These are phyloP conservation scores for Kuraishia piskuri DNA, from an alignment of 805 yeast species.

Conservation along the genomic window DNA sequence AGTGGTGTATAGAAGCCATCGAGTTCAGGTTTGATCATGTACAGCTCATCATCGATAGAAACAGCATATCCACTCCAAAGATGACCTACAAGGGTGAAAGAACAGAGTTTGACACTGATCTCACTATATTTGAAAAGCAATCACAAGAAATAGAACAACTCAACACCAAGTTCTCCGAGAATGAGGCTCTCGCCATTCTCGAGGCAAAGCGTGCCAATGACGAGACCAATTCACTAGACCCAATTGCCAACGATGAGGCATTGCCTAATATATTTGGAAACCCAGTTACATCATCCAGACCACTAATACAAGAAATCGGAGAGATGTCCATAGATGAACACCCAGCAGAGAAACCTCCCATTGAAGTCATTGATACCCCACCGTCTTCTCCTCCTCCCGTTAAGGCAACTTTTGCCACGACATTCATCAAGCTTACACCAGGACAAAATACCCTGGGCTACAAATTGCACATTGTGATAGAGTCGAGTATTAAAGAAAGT, in stretches of 20 bases:
- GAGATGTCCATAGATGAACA: slow-evolving; percentile 14
- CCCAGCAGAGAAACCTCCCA: neutral
- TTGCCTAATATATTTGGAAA: slow-evolving; percentile 2
- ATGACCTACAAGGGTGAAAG: slow-evolving; percentile 64
- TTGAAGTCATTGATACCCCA: neutral
- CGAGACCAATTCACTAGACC: slow-evolving; percentile 12
- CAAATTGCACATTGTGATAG: neutral
- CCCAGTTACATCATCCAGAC: slow-evolving; percentile 17
- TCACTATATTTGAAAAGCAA: slow-evolving; percentile 28
- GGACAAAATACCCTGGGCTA: neutral
- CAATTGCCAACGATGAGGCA: slow-evolving; percentile 6
- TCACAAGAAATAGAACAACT: slow-evolving; percentile 22
- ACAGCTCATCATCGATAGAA: slow-evolving; percentile 47
- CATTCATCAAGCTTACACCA: neutral
- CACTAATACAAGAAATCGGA: slow-evolving; percentile 48
- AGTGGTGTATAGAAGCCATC: slow-evolving; percentile 78
- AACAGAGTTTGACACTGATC: slow-evolving; percentile 34
- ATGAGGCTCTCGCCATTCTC: slow-evolving; percentile 33
- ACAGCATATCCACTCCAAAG: slow-evolving; percentile 55
- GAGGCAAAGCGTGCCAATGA: slow-evolving; percentile 26
- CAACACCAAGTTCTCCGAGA: slow-evolving; percentile 24
- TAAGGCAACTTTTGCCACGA: neutral
- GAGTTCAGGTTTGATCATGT: slow-evolving; percentile 27
- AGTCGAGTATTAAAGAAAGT: neutral
- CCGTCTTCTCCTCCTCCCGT: neutral